Percentiles rank a stretch among this genome's conserved stretches.
These are phyloP conservation scores for Mucor circinelloides DNA, from an alignment of 371 early-diverging fungal species.

Conservation along the genomic window DNA sequence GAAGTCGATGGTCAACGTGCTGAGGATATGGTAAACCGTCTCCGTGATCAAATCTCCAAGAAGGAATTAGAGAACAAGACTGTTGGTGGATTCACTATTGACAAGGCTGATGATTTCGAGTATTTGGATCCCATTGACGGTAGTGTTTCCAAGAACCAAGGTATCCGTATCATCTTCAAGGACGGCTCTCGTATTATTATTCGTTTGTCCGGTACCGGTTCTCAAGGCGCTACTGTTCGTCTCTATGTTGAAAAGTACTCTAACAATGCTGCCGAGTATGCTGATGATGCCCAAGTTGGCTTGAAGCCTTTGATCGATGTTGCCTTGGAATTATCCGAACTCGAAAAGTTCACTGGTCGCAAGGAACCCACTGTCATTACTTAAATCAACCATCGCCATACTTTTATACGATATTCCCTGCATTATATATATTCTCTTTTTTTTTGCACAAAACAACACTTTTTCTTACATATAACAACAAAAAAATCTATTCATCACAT, in stretches of 20 bases:
- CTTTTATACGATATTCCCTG: neutral
- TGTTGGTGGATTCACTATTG: slow-evolving; percentile 68
- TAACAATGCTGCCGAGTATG: slow-evolving; percentile 60
- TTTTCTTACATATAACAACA: neutral
- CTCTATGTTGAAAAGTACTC: slow-evolving; percentile 95
- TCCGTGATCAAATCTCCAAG: slow-evolving; percentile 58
- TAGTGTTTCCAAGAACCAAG: slow-evolving; percentile 88
- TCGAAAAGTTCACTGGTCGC: slow-evolving; percentile 87
- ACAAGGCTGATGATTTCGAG: slow-evolving; percentile 83
- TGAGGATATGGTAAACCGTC: slow-evolving; percentile 72
- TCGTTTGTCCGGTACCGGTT: slow-evolving; percentile 94
- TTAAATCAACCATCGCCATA: slow-evolving; percentile 37
- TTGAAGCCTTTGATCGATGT: slow-evolving; percentile 88
- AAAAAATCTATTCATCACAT: neutral
- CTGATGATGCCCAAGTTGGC: slow-evolving; percentile 77
- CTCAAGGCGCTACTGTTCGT: slow-evolving; percentile 95
- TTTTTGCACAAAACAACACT: neutral
- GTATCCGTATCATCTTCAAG: slow-evolving; percentile 86
- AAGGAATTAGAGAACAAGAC: slow-evolving; percentile 59
- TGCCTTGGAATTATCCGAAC: slow-evolving; percentile 77
- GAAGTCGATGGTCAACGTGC: slow-evolving; percentile 89
- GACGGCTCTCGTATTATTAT: slow-evolving; percentile 92
- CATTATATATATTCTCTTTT: neutral
- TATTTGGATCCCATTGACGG: slow-evolving; percentile 95
- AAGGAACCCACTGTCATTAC: slow-evolving; percentile 93